phyloP scores from a whole-genome alignment of 2,329 filamentous ascomycete species.

The Coniella lustricola region DNA sequence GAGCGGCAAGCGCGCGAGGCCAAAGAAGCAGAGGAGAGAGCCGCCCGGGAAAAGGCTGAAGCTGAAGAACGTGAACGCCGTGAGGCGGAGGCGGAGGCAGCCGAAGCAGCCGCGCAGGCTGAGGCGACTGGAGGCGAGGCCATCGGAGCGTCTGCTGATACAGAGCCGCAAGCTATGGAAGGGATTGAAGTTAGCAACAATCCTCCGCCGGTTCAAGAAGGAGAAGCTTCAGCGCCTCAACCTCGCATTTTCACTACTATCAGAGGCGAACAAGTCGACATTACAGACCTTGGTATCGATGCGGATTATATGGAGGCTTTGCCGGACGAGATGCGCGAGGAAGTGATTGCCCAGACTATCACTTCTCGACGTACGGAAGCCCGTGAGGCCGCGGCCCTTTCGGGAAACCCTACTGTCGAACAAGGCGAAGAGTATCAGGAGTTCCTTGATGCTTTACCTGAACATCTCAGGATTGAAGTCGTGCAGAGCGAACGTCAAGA shows the following conservation, averaged over 20 bases:
- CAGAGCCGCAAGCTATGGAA: slow-evolving; percentile 41
- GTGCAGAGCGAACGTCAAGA: slow-evolving; percentile 86
- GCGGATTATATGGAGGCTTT: slow-evolving; percentile 91
- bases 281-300: slow-evolving; percentile 91
- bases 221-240: slow-evolving; percentile 39
- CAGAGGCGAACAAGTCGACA: slow-evolving; percentile 80
- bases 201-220: slow-evolving; percentile 23
- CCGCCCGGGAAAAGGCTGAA: slow-evolving; percentile 59
- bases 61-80: slow-evolving; percentile 60
- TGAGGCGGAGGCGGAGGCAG: slow-evolving; percentile 52
- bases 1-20: slow-evolving; percentile 61
- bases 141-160: slow-evolving; percentile 35
- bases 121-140: slow-evolving; percentile 26
- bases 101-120: slow-evolving; percentile 45
- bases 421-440: slow-evolving; percentile 80
- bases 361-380: slow-evolving; percentile 76
- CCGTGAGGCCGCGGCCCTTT: slow-evolving; percentile 49
- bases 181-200: slow-evolving; percentile 55
- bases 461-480: slow-evolving; percentile 84
- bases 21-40: slow-evolving; percentile 63
- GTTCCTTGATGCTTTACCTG: slow-evolving; percentile 86
- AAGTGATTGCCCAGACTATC: slow-evolving; percentile 88
- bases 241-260: slow-evolving; percentile 75
- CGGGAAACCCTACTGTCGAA: slow-evolving; percentile 54
- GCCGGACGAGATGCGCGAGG: slow-evolving; percentile 93